Base-by-base conservation (phyloP, 495 filamentous ascomycete species). In the Jackrogersella multiformis region DNA sequence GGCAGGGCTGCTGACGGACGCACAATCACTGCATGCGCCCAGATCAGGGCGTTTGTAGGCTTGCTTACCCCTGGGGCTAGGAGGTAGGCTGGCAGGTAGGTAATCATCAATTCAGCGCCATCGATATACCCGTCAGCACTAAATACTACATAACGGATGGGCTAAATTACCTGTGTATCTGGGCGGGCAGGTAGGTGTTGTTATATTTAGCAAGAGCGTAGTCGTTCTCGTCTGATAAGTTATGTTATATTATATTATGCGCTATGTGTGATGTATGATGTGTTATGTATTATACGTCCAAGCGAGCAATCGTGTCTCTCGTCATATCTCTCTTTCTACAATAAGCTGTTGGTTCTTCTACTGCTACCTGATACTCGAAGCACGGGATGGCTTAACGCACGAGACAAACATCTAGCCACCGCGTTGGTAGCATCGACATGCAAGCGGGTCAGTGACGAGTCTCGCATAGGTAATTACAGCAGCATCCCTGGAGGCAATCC, bases 1-100 rank as follows among this genome's bases (percentile, higher is more conserved):
- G n/a, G 59, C 39, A 55, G 28, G 59, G 59, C 59, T 63, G 59
- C 59, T 55, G 20, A 61, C 13, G 21, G 36, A 7, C 18, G 13
- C 2, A 9, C 34, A 39, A 5, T 32, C 24, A 32, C 44, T 49
- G 49, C 56, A 32, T 51, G 44, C 56, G 56, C 59, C 59, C n/a
- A 41, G 51, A 38, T 63, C 35, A 28, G 12, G 13, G 26, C 26
- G 26, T 7, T 7, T 42, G 4, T 4, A 4, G n/a, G n/a, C 15
- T 23, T 24, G 24, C 24, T 34, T 15, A 45, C 39, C 38, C 56
- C 44, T 48, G 41, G 41, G 7, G 26, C 26, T 30, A 30, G 26
- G 3, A n/a, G n/a, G 3, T 7, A 30, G 26, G 7, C 26, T 4
- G 3, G 35, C 35, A 2, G 35, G 10, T 38, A 38, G 4, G n/a